phyloP scores from a whole-genome alignment of 768 basidiomycete species.

The Dioszegia hungarica region DNA sequence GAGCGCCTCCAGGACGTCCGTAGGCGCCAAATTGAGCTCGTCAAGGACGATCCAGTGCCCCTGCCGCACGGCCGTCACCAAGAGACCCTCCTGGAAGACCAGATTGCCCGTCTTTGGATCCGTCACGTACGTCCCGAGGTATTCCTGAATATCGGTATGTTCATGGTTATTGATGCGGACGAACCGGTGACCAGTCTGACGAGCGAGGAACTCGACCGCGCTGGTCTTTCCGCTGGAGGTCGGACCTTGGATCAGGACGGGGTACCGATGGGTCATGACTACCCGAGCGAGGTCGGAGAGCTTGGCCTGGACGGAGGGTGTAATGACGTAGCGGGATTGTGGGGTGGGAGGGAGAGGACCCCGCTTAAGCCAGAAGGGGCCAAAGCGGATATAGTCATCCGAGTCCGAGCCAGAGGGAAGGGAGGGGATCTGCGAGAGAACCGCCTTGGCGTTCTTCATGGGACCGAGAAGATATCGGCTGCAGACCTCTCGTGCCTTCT shows the following conservation, averaged over 20 bases:
- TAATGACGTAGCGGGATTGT: slow-evolving; percentile 81
- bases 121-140: slow-evolving; percentile 92
- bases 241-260: slow-evolving; percentile 94
- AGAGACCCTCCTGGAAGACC: slow-evolving; percentile 86
- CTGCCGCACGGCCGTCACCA: slow-evolving; percentile 81
- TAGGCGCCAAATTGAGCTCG: slow-evolving; percentile 94
- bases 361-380: slow-evolving; percentile 81
- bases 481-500: slow-evolving; percentile 63
- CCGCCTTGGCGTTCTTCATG: slow-evolving; percentile 71
- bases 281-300: slow-evolving; percentile 92
- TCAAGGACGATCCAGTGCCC: slow-evolving; percentile 99
- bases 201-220: slow-evolving; percentile 90
- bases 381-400: slow-evolving; percentile 71
- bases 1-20: slow-evolving; percentile 93
- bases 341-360: slow-evolving; percentile 62
- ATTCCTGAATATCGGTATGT: slow-evolving; percentile 98
- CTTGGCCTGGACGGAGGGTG: slow-evolving; percentile 89
- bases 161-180: slow-evolving; percentile 99
- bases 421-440: slow-evolving; percentile 66
- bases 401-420: slow-evolving; percentile 53
- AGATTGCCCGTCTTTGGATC: slow-evolving; percentile 89
- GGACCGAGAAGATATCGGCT: slow-evolving; percentile 72
- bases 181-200: slow-evolving; percentile 86
- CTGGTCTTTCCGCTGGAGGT: slow-evolving; percentile 98
- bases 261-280: slow-evolving; percentile 79